Base-by-base conservation (phyloP, 2,329 filamentous ascomycete genomes). In the Penicillium corylophilum region DNA sequence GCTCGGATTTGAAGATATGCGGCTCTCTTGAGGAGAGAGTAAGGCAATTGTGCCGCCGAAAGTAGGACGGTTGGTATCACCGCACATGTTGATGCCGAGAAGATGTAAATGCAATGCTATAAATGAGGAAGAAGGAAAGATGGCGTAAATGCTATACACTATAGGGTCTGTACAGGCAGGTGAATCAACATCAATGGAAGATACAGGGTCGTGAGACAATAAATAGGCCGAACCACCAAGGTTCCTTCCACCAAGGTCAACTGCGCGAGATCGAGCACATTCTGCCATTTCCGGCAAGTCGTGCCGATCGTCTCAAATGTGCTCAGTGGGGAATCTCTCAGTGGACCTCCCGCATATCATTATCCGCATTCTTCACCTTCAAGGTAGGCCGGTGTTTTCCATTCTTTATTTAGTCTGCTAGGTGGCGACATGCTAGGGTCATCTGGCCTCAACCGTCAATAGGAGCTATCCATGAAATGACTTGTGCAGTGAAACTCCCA, bases 21-120 rank as follows among this genome's bases (percentile, higher is more conserved):
- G 23, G 15, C 46, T 49, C 2, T 56, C 46, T 6, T 20, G 51
- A 2, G 67, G 66, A 41, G 66, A 70, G 15, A 71, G 61, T 38
- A 71, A 64, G 28, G 69, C 68, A 48, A 71, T 70, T 40, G 62
- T 65, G 10, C 65, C 63, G 28, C 67, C 71, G 23, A 62, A 76
- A 23, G 80, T 80, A 13, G 62, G 79, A 20, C 65, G 84, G 44
- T 67, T 63, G 9, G 79, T 79, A 0, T 62, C 52, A 13, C 69
- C 75, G 4, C 83, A 83, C 18, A 77, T 85, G n/a, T 41, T 29
- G 10, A 23, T 50, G 26, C 4, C 35, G n/a, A 18, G 31, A 15
- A 16, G 31, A 29, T 18, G 45, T 23, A 24, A 12, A 36, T 44
- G 18, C 29, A 7, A 44, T 7, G 16, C 44, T 44, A 20, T 4